These are phyloP conservation scores for Calonectria montana DNA, from an alignment of 2,329 filamentous ascomycete genomes.

Conservation along the genomic window DNA sequence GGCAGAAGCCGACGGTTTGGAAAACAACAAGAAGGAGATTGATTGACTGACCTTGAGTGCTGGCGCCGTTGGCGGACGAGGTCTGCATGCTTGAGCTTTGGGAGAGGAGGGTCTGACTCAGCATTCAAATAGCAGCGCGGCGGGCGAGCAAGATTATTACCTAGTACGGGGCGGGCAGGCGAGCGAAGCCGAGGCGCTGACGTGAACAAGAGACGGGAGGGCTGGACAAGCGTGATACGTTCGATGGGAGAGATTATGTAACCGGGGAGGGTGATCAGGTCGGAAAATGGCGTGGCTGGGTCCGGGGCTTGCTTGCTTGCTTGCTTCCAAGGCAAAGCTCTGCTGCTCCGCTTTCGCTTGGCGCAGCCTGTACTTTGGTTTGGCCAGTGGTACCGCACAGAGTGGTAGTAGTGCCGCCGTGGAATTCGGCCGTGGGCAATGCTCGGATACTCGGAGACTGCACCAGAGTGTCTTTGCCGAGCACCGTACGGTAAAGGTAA, in stretches of 20 bases:
- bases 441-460: slow-evolving; percentile 6
- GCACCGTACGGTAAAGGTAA: background rate
- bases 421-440: slow-evolving; percentile 8
- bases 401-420: background rate
- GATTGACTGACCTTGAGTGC: slow-evolving; percentile 46
- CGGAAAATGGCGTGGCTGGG: slow-evolving; percentile 46
- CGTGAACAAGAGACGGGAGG: slow-evolving; percentile 40
- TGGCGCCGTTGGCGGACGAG: slow-evolving; percentile 48
- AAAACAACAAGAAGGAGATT: slow-evolving; percentile 32
- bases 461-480: slow-evolving; percentile 8
- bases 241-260: slow-evolving; percentile 44
- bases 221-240: slow-evolving; percentile 38
- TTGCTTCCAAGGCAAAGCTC: slow-evolving; percentile 14
- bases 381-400: slow-evolving; percentile 2
- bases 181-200: slow-evolving; percentile 43
- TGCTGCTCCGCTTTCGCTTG: slow-evolving; percentile 31
- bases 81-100: slow-evolving; percentile 47
- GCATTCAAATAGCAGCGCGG: slow-evolving; percentile 45
- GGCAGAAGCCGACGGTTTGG: slow-evolving; percentile 15
- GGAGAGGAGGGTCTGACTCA: slow-evolving; percentile 48
- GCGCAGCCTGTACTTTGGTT: slow-evolving; percentile 13
- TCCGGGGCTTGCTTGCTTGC: slow-evolving; percentile 23
- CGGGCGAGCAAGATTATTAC: slow-evolving; percentile 43
- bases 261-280: slow-evolving; percentile 38
- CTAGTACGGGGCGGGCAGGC: slow-evolving; percentile 40